Base-by-base conservation (phyloP, 208 protist genomes). In the Crithidia acanthocephali region DNA sequence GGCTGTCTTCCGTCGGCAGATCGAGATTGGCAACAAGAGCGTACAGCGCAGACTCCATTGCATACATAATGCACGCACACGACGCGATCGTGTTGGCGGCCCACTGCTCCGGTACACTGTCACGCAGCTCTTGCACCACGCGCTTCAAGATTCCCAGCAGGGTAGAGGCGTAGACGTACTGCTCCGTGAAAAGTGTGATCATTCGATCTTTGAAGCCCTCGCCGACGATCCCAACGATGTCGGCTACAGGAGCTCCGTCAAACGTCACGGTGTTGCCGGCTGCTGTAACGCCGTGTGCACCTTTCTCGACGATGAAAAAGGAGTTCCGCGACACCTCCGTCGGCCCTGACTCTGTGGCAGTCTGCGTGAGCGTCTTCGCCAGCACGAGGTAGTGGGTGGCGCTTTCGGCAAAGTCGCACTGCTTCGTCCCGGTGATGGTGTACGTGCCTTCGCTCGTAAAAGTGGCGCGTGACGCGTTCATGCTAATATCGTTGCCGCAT, bases 21-120 rank as follows among this genome's bases (percentile, higher is more conserved):
- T 96, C 92, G 53, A 93, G 80, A 65, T 92, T 93, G 37, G 92
- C 92, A 18, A 85, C 89, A 30, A 96, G 71, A 7, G 92, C 92
- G 67, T 96, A 94, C 28, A 96, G 63, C 8, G 76, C 72, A 4
- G 88, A 90, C 76, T 96, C 88, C 87, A 96, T 93, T 18, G 84
- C 87, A 66, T 94, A 96, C 62, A 96, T 87, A 56, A 68, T 80
- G 63, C 81, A 92, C 32, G 79, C 79, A 56, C 85, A 88, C 4
- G 85, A 96, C 25, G 76, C 67, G 58, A 91, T 76, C 33, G 79
- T 79, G 68, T 81, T 69, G 22, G 75, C 56, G 28, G 83, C 76
- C 77, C 79, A 87, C 60, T 81, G 81, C 51, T 91, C 88, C 3
- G 78, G 69, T 32, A 77, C 77, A 22, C 59, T 66, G 44, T 84